These are phyloP conservation scores for Candida alai DNA, from an alignment of 805 yeast species.

Conservation along the genomic window DNA sequence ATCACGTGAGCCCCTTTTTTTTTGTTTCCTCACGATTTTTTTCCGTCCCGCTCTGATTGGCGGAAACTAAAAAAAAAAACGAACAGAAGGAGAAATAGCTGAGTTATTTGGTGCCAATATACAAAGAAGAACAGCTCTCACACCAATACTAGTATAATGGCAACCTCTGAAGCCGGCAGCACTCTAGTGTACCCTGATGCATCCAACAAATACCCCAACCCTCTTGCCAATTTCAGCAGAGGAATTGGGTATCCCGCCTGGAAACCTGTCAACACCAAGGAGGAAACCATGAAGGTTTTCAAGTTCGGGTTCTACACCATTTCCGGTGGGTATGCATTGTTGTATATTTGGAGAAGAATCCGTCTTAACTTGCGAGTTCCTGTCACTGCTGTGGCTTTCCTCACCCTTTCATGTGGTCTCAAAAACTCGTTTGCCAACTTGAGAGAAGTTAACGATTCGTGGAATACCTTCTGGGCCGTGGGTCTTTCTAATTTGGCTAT, in stretches of 20 bases:
- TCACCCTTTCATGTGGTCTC: constrained; percentile 46
- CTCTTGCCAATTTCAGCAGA: constrained; percentile 36
- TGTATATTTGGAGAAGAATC: constrained; percentile 41
- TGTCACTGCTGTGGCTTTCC: constrained; percentile 41
- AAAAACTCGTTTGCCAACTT: constrained; percentile 43
- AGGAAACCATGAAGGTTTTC: constrained; percentile 45
- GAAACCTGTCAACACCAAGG: constrained; percentile 54
- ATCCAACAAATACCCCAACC: constrained; percentile 38
- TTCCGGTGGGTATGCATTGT: constrained; percentile 46
- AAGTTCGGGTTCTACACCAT: constrained; percentile 45
- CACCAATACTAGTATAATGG: no score
- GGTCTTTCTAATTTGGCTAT: constrained; percentile 45
- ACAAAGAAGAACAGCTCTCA: no score
- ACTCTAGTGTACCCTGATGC: constrained; percentile 34
- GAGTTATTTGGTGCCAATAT: no score
- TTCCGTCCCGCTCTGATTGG: no score
- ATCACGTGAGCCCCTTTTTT: no score
- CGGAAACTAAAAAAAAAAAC: no score
- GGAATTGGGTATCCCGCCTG: constrained; percentile 44
- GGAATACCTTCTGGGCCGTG: constrained; percentile 60
- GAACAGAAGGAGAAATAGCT: no score
- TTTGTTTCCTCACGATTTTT: no score
- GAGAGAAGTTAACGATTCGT: constrained; percentile 58
- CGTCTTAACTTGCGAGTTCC: constrained; percentile 40
- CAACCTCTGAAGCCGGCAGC: no score